Evolutionary conservation across 331 rosid species (phyloP), one percentile per base, ranked within the genome.

Genomic region (Acacia pycnantha): DNA sequence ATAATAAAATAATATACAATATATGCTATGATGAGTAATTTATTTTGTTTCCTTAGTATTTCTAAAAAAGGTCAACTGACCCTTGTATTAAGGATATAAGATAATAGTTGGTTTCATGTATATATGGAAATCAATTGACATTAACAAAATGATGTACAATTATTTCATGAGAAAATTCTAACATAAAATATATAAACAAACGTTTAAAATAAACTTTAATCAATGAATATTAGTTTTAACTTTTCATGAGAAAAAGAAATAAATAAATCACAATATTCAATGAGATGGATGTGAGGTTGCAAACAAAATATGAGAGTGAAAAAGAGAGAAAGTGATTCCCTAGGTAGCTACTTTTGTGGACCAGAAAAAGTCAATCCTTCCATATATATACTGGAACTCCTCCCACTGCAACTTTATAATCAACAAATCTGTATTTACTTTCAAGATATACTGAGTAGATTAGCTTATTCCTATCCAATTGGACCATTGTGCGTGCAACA

Each of bases 1-100:
- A 43, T 43, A 43, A 43, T 43, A 43, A 1, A 43, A 43, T 43
- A 43, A 9, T 43, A 43, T 0, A 43, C 2, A 43, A 43, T 10
- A 43, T 43, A 8, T 9, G 46, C 46, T 1, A 41, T 1, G 2
- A 8, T 1, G 10, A 43, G 46, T 43, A 43, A 10, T 43, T 43
- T 43, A 43, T 43, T 43, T 43, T 43, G 0, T 43, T 43, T 43
- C 0, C 12, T 43, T 43, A 43, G 1, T 43, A 0, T 43, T 0
- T 8, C 0, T 0, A 43, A 10, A 43, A 2, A 43, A n/a, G 8
- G 11, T 8, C 1, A 41, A 41, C 2, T 41, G 0, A 0, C 11
- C 8, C 11, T 41, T 41, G 8, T 8, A 7, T 41, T 41, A 41
- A 41, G 2, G 12, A 43, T 3, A 1, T 43, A 0, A 0, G 3